Evolutionary conservation across 331 rosid species (phyloP), one percentile per base, ranked within the genome.

Genomic region (Ulmus americana): DNA sequence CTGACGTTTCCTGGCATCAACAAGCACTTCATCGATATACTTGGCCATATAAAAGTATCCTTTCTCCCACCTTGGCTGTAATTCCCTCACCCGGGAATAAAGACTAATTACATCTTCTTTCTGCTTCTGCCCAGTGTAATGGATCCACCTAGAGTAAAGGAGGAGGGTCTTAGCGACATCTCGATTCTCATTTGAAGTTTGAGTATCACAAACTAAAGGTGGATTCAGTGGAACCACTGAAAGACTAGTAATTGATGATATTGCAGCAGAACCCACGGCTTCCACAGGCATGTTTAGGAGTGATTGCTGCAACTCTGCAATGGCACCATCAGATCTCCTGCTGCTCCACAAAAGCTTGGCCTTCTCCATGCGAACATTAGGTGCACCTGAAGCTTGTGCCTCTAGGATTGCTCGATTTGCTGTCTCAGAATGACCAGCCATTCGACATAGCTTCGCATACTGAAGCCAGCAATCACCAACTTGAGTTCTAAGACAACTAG

Each of bases 121-220:
- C 82, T 89, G 98, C 76, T 92, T 92, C 88, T 92, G 97, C 68
- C 98, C 97, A 63, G 97, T 92, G 88, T 90, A 90, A 76, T 92
- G 98, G 46, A 80, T 89, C 98, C 98, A 92, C 74, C 97, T 76
- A 60, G 98, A 79, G 78, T 89, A 92, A 70, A 92, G 82, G 79
- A 92, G 97, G 76, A 92, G 98, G 75, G 95, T 85, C 82, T 85
- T 92, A 9, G 95, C 95, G 58, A 83, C 73, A 80, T 87, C 83
- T 65, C 74, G 77, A 76, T 73, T 89, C 81, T 85, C 95, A 73
- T 82, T 89, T 63, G 64, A 64, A 67, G 89, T 80, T 78, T 89
- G 98, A 63, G 85, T 85, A 64, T 85, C 89, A 74, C 81, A 80
- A 42, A 74, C 65, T 66, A 79, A 74, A 48, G 86, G 80, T 11